These are phyloP conservation scores for Monascus ruber DNA, from an alignment of 2,329 filamentous ascomycete genomes.

Conservation along the genomic window DNA sequence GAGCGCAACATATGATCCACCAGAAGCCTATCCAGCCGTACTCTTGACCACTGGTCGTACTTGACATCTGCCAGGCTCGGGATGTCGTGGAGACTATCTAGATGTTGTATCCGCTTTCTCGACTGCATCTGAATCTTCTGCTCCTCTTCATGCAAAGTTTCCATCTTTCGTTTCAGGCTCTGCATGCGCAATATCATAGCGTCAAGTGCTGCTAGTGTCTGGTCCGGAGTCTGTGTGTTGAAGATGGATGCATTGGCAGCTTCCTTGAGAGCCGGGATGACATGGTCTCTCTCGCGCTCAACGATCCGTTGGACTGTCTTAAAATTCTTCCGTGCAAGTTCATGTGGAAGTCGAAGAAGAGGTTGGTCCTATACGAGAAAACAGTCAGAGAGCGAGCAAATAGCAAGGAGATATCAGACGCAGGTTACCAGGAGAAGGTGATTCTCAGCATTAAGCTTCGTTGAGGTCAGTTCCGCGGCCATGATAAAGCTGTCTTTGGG, in stretches of 20 bases:
- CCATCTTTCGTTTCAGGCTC: constrained; percentile 77
- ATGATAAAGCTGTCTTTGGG: constrained; percentile 4
- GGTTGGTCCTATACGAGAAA: constrained; percentile 63
- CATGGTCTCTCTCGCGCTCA: constrained; percentile 37
- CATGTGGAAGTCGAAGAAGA: constrained; percentile 81
- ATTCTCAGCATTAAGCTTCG: constrained; percentile 39
- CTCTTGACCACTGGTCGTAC: constrained; percentile 82
- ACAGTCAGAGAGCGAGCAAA: too few species aligned
- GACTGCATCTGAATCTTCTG: constrained; percentile 62
- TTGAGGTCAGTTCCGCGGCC: constrained; percentile 35
- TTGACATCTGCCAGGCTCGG: constrained; percentile 77
- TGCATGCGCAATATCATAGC: constrained; percentile 76
- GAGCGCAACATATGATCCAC: constrained; percentile 86
- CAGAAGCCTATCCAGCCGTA: constrained; percentile 68
- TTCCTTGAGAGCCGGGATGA: constrained; percentile 39
- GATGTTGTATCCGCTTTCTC: constrained; percentile 64
- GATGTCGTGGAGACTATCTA: constrained; percentile 70
- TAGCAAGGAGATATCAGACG: too few species aligned
- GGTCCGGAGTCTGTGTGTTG: constrained; percentile 50
- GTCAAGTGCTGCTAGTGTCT: constrained; percentile 72
- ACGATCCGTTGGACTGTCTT: constrained; percentile 52
- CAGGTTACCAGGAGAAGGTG: constrained; percentile 37
- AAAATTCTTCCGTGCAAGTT: constrained; percentile 89
- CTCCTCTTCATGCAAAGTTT: constrained; percentile 67
- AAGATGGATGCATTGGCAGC: constrained; percentile 53